Evolutionary conservation across 139 green algal species (phyloP).

Genomic region (Closterium sp.): DNA sequence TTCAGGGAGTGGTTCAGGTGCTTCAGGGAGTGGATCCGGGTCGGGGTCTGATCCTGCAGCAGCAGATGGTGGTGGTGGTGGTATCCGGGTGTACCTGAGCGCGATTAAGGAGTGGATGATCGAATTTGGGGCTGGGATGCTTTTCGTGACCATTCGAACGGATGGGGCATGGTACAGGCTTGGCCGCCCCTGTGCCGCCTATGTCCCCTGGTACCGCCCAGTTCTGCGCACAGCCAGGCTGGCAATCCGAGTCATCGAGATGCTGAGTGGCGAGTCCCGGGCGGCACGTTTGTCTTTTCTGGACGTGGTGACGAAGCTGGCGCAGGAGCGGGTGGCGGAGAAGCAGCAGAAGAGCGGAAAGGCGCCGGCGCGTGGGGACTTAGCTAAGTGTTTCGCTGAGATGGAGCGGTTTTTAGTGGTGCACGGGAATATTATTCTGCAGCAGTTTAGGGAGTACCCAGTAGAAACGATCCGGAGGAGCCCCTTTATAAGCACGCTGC

Average conservation of each 20-base stretch:
- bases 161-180: conserved; percentile 84
- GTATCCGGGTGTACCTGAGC: conserved; percentile 83
- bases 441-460: conserved; percentile 79
- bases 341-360: background rate
- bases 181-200: conserved; percentile 55
- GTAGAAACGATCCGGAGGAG: conserved; percentile 63
- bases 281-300: conserved; percentile 74
- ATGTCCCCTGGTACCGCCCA: conserved; percentile 77
- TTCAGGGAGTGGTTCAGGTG: background rate
- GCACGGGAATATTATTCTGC: conserved; percentile 92
- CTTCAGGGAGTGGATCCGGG: background rate
- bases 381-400: background rate
- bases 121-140: conserved; percentile 79
- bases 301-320: conserved; percentile 68
- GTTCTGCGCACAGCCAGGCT: conserved; percentile 74
- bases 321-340: conserved; percentile 55
- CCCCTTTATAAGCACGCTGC: conserved; percentile 73
- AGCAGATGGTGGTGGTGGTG: conserved; percentile 12
- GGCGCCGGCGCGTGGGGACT: background rate
- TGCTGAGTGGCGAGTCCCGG: conserved; percentile 52
- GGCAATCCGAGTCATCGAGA: conserved; percentile 54
- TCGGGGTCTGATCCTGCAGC: background rate
- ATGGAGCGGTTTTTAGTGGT: conserved; percentile 88
- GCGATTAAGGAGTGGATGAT: conserved; percentile 91
- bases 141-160: conserved; percentile 89